Base-by-base conservation (phyloP, 768 basidiomycete genomes). In the Podaxis carcinomalis region DNA sequence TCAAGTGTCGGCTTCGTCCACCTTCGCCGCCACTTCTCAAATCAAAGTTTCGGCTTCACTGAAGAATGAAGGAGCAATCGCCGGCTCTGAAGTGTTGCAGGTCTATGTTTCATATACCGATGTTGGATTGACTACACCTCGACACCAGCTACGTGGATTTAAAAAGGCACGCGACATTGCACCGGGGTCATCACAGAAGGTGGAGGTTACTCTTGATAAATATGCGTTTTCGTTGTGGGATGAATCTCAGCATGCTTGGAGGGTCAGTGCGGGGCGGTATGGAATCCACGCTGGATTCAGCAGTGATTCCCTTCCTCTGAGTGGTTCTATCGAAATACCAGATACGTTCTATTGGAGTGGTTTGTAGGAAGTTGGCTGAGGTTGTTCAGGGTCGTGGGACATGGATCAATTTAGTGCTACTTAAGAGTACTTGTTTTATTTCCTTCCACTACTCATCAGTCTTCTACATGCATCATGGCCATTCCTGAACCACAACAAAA, bases 141-240 rank as follows among this genome's bases (percentile, higher is more conserved):
- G 72, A 23, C 74, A 83, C 51, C 83, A 89, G 68, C 76, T 94
- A 39, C 87, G 84, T 54, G 88, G 84, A 5, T 92, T 84, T 70
- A 71, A 73, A 2, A 92, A 92, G 70, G 84, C 77, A 3, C 75
- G 69, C 57, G 72, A 83, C 65, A 64, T 91, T 13, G 65, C 70
- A 16, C 80, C 85, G 0, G 83, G 85, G 1, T 69, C 73, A n/a
- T 72, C 73, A 5, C 65, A 64, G 49, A 66, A 62, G 7, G 79
- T 83, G 13, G 68, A 61, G 13, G 66, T 93, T 60, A 66, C 61
- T 14, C 71, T 92, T 51, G 84, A 90, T 70, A 87, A 85, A 69
- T 85, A 85, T 62, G 86, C 90, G 2, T 80, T 92, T 57, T 86
- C 86, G 0, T 85, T 78, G 52, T 90, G 86, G 84, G 80, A 87